A percentile compares a stretch with the other conserved stretches of the same genome.
Evolutionary conservation across 768 basidiomycete genomes (phyloP).

Genomic region (Hypsizygus marmoreus): DNA sequence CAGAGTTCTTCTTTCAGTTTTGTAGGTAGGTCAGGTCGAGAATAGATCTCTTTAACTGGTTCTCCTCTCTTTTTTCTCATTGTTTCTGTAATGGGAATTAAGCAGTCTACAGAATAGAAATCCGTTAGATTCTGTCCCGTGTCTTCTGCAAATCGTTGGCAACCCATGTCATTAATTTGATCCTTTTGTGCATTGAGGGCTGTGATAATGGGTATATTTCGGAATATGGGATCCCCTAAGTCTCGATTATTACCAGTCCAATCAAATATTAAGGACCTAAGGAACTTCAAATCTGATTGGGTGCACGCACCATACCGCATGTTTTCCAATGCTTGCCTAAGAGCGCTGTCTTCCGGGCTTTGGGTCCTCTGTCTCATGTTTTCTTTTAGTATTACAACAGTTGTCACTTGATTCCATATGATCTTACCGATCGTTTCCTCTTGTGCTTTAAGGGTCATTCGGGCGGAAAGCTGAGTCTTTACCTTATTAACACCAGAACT

Average conservation of each 20-base stretch:
- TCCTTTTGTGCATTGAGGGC: conserved; percentile 33
- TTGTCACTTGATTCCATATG: conserved; percentile 35
- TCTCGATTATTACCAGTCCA: no score
- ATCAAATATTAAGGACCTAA: no score
- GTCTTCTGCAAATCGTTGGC: conserved; percentile 28
- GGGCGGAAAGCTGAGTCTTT: not conserved
- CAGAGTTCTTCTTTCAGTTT: no score
- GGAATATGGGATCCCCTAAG: conserved; percentile 17
- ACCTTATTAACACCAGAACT: no score
- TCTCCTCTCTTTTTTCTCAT: no score
- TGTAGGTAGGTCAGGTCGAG: no score
- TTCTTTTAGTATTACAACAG: conserved; percentile 33
- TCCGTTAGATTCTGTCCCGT: conserved; percentile 19
- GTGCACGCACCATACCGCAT: conserved; percentile 36
- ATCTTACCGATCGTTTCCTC: conserved; percentile 26
- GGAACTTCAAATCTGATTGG: conserved; percentile 21
- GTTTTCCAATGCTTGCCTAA: conserved; percentile 32
- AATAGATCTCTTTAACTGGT: no score
- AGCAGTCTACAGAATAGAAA: conserved; percentile 30
- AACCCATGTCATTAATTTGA: conserved; percentile 28
- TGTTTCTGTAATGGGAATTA: not conserved
- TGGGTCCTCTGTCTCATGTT: conserved; percentile 35
- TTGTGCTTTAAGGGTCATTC: conserved; percentile 14
- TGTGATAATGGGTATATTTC: conserved; percentile 36
- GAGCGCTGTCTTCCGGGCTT: no score